Conservation (phyloP, 2,329 filamentous ascomycete genomes). For the Chrysoporthe austroafricana region DNA sequence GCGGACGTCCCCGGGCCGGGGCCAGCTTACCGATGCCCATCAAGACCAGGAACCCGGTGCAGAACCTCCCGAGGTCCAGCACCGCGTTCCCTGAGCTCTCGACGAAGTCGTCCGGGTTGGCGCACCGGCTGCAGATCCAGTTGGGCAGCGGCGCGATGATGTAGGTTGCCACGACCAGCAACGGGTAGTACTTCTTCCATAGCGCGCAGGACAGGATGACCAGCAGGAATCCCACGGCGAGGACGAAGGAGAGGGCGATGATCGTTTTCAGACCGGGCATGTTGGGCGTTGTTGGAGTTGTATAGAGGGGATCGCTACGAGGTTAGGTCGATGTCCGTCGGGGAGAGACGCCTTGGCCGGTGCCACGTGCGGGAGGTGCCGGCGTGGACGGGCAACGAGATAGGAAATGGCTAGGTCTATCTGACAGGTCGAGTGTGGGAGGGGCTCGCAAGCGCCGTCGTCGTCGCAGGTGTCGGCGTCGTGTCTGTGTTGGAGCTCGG, state of each 20-base stretch:
- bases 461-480: neutral
- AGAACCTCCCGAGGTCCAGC: constrained; percentile 91
- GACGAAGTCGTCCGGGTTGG: constrained; percentile 94
- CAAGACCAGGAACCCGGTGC: constrained; percentile 92
- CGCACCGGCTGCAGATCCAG: constrained; percentile 88
- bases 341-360: neutral
- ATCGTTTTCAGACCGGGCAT: constrained; percentile 94
- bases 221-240: constrained; percentile 97
- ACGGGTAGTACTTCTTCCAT: constrained; percentile 91
- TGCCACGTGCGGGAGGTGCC: neutral
- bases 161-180: constrained; percentile 95
- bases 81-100: constrained; percentile 80
- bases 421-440: neutral
- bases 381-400: neutral
- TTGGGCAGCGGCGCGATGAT: constrained; percentile 92
- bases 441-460: neutral
- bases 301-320: constrained; percentile 14
- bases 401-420: neutral
- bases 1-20: neutral
- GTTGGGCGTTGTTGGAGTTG: constrained; percentile 36
- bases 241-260: constrained; percentile 97
- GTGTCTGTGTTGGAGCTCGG: neutral
- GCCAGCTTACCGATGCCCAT: constrained; percentile 86
- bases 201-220: constrained; percentile 97
- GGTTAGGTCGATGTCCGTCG: constrained; percentile 1